Base-by-base conservation (phyloP, 78 protist genomes). In the Pigoraptor vietnamica region DNA sequence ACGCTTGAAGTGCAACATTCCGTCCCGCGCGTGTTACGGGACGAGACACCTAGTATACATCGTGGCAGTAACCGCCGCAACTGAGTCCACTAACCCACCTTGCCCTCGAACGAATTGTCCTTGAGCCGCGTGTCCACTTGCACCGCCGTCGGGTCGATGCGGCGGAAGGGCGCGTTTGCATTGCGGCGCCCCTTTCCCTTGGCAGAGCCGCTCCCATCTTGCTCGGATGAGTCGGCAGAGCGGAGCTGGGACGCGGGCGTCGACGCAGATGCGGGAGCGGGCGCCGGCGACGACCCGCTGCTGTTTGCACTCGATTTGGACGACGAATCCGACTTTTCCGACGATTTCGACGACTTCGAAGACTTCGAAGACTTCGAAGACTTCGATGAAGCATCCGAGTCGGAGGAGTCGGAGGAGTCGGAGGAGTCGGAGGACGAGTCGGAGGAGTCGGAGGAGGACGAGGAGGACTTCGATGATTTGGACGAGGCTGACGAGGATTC, bases 91-190 rank as follows among this genome's bases (percentile, higher is more conserved):
- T 33, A n/a, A 0, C 84, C 34, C 2, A 25, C 39, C 81, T 6
- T 55, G 24, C 36, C 90, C 90, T 38, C 81, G 37, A 6, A 92
- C 32, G 89, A 91, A 90, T 79, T 91, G 90, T 83, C 84, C 39
- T 21, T 36, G 39, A 48, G 67, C 23, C 37, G 55, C 32, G 83
- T 37, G 81, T n/a, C 39, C 0, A 79, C 14, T n/a, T 21, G 39
- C 34, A 82, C 34, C 33, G 81, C 88, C 1, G 29, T 14, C 32
- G 24, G 86, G 10, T 83, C 38, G 92, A 90, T 35, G 40, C 92
- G 86, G 79, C 89, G 88, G 92, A 82, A 90, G 36, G 92, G 88
- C 38, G 39, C n/a, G 81, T 67, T 90, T 88, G 90, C 84, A 6
- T 14, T 48, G 67, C 67, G 67, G 29, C 67, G 67, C 67, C 67